Base-by-base conservation (phyloP, 2,329 filamentous ascomycete species). In the Xylaria digitata region DNA sequence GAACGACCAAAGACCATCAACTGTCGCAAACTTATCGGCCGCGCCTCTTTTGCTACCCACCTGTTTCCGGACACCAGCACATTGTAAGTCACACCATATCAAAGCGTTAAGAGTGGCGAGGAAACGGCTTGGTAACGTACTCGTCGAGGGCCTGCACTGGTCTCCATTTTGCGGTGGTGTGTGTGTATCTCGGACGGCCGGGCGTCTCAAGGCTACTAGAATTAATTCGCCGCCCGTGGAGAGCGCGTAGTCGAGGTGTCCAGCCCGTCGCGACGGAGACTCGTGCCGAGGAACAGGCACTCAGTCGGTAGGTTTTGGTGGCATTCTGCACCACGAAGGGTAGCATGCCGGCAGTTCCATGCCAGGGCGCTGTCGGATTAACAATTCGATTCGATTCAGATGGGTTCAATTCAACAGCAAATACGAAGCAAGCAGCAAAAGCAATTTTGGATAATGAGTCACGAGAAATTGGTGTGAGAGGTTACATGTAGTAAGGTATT, bases 1-100 rank as follows among this genome's bases (percentile, higher is more conserved):
- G 94, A 96, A 54, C 96, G 91, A 34, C 96, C 96, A 80, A 98
- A 99, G 75, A 98, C 96, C 82, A 97, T 98, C 75, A 99, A 87
- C 81, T 98, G 96, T 65, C 96, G 92, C 74, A 99, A 83, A 81
- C 93, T 97, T 77, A 99, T 97, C n/a, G 96, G 96, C 59, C 94
- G 88, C 55, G 94, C 94, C 78, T 97, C 93, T 75, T 91, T 92
- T 70, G 92, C 90, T 59, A 97, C 95, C 94, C 94, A 98, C 84
- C 94, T 97, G 73, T 49, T 65, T 53, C 55, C 8, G 11, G 23
- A n/a, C 42, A 50, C 26, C 63, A 42, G 30, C 26, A 21, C n/a
- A 43, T 45, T n/a, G 67, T 67, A 45, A 71, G 70, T 54, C 30
- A 63, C 17, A 53, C 48, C 7, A 43, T 11, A n/a, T 19, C 52